Percentiles rank a stretch among this genome's conserved stretches.
phyloP scores from a whole-genome alignment of 805 yeast genomes.

The Myxozyma melibiosi region DNA sequence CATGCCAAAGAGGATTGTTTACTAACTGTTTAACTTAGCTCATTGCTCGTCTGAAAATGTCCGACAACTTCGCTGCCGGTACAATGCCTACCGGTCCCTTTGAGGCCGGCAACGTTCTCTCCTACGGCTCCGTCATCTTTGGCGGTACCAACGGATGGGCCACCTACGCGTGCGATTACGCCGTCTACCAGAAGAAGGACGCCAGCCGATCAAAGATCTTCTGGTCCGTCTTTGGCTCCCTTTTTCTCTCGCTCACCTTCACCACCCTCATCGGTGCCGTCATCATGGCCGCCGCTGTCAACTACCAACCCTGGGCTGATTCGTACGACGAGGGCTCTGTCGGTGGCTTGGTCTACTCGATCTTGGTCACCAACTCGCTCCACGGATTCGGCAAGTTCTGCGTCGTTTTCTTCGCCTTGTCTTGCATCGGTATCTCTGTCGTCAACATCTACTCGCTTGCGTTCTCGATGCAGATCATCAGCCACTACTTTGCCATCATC shows the following conservation, averaged over 20 bases:
- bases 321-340: conserved; percentile 57
- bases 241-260: conserved; percentile 68
- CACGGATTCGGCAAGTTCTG: conserved; percentile 91
- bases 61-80: conserved; percentile 64
- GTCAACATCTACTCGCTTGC: conserved; percentile 94
- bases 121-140: conserved; percentile 79
- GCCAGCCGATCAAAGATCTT: conserved; percentile 64
- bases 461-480: conserved; percentile 80
- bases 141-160: conserved; percentile 97
- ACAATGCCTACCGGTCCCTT: conserved; percentile 57
- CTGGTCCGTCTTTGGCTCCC: conserved; percentile 63
- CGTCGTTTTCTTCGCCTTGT: conserved; percentile 78
- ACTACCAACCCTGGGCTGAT: conserved; percentile 49
- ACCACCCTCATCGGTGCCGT: conserved; percentile 86
- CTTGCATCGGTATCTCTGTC: conserved; percentile 87
- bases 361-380: conserved; percentile 75
- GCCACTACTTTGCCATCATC: conserved; percentile 70
- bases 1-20: not conserved
- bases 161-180: conserved; percentile 88
- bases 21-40: not conserved
- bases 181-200: conserved; percentile 77
- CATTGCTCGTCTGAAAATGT: conserved; percentile 64
- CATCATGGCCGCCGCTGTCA: conserved; percentile 65
- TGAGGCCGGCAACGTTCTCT: conserved; percentile 74
- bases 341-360: conserved; percentile 83